Conservation (phyloP, 78 protist genomes). For the Diacronema lutheri region DNA sequence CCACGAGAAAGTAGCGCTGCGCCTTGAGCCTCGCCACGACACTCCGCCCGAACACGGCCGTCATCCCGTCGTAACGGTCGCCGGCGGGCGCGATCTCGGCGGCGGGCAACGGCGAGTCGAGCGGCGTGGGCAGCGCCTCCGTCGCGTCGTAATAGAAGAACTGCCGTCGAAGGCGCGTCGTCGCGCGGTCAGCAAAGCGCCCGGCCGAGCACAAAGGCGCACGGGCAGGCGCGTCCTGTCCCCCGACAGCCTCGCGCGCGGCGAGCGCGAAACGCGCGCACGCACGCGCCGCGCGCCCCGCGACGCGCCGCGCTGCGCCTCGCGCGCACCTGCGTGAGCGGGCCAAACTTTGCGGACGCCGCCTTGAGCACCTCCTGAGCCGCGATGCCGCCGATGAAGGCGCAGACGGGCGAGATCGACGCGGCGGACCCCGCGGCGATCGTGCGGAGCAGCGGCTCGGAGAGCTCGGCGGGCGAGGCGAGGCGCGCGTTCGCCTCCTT, state of each 20-base stretch:
- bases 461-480: neutral
- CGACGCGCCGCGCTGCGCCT: too few species aligned
- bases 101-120: neutral
- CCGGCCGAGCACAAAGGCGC: neutral
- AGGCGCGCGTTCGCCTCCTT: conserved; percentile 19
- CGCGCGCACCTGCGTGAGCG: conserved; percentile 67
- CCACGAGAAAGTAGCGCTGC: conserved; percentile 75
- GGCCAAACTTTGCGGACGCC: conserved; percentile 88
- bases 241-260: conserved; percentile 3
- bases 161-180: too few species aligned
- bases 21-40: conserved; percentile 30
- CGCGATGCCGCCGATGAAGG: conserved; percentile 48
- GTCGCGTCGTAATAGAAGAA: conserved; percentile 73
- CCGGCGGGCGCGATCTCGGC: neutral
- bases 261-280: conserved; percentile 1
- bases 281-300: neutral
- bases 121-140: conserved; percentile 73
- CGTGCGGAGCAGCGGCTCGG: conserved; percentile 12
- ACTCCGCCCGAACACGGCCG: conserved; percentile 80
- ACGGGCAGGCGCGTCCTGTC: neutral
- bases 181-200: too few species aligned
- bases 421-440: neutral
- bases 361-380: conserved; percentile 93
- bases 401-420: neutral
- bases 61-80: conserved; percentile 84